Evolutionary conservation across 208 protist species (phyloP).

Genomic region (Wallacemonas collosoma): DNA sequence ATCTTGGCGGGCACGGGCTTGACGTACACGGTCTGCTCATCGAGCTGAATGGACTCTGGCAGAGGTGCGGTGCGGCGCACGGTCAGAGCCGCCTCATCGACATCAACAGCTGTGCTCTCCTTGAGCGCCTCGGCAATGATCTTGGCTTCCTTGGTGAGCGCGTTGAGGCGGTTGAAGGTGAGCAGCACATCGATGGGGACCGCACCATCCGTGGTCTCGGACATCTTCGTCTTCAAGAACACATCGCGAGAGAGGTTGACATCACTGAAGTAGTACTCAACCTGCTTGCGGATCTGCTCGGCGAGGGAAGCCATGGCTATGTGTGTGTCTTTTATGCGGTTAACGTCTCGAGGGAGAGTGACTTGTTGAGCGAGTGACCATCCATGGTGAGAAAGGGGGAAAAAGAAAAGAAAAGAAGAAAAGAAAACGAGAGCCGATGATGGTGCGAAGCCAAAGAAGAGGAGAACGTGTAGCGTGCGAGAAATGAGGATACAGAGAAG

Average conservation of each 20-base stretch:
- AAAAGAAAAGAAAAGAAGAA: not conserved
- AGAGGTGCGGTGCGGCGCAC: constrained; percentile 82
- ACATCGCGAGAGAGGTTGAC: constrained; percentile 91
- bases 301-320: constrained; percentile 36
- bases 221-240: constrained; percentile 89
- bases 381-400: not conserved
- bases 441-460: not conserved
- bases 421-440: not conserved
- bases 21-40: constrained; percentile 87
- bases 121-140: constrained; percentile 65
- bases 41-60: constrained; percentile 86
- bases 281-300: constrained; percentile 68
- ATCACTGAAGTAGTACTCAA: constrained; percentile 94
- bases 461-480: too few relatives aligned
- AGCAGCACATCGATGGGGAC: constrained; percentile 75
- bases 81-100: constrained; percentile 58
- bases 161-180: constrained; percentile 87
- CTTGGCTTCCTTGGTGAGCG: constrained; percentile 70
- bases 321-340: constrained; percentile 17
- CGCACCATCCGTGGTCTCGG: constrained; percentile 83
- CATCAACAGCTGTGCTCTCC: constrained; percentile 62
- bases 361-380: not conserved
- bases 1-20: constrained; percentile 77
- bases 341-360: not conserved
- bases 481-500: too few relatives aligned